Conservation (phyloP, 306 rosid species). For the Sicyos edulis region DNA sequence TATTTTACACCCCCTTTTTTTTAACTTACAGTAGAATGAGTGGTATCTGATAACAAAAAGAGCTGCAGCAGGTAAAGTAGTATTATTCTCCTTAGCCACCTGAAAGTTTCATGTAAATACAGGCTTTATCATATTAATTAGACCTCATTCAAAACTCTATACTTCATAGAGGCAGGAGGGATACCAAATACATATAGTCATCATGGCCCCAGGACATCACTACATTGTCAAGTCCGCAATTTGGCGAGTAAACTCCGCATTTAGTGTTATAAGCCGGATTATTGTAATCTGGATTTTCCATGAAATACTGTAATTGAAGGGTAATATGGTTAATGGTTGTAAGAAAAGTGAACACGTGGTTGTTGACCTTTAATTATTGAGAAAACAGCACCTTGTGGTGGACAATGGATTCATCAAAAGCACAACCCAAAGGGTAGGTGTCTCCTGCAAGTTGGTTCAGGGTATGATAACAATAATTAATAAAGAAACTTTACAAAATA, state of each 20-base stretch:
- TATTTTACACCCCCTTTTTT: too few species aligned
- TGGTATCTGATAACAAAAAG: slow-evolving; percentile 80
- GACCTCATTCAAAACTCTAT: not conserved
- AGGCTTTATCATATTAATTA: not conserved
- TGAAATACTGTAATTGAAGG: slow-evolving; percentile 43
- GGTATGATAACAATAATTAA: not conserved
- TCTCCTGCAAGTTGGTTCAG: slow-evolving; percentile 45
- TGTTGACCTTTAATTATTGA: not conserved
- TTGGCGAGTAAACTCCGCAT: slow-evolving; percentile 57
- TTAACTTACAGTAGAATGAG: slow-evolving; percentile 60
- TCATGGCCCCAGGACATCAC: slow-evolving; percentile 95
- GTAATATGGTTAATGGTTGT: slow-evolving; percentile 1
- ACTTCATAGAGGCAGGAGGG: not conserved
- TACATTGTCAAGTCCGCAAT: slow-evolving; percentile 67
- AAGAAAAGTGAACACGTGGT: slow-evolving; percentile 9
- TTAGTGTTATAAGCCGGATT: slow-evolving; percentile 50
- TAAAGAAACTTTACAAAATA: not conserved
- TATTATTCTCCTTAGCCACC: slow-evolving; percentile 67
- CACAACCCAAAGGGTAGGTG: slow-evolving; percentile 77
- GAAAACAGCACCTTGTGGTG: slow-evolving; percentile 53
- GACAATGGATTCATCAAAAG: slow-evolving; percentile 60
- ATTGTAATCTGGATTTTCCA: slow-evolving; percentile 50
- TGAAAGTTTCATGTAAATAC: slow-evolving; percentile 22
- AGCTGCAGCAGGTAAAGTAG: slow-evolving; percentile 72
- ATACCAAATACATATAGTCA: slow-evolving; percentile 82